Conservation (phyloP, 305 asterid species). For the Striga hermonthica region DNA sequence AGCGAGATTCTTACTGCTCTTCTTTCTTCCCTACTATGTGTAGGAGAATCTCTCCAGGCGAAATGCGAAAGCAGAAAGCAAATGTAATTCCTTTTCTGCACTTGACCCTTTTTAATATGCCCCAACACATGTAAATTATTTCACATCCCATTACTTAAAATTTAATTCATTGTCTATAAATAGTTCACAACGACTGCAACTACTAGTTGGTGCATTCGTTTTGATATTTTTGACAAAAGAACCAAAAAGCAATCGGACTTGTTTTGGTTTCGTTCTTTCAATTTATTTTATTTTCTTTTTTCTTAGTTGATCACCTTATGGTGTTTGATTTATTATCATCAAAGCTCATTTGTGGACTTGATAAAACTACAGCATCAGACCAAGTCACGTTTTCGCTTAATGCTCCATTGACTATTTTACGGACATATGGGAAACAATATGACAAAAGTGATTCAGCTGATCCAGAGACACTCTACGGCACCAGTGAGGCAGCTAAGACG, state of each 20-base stretch:
- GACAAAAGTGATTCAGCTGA: conserved; percentile 23
- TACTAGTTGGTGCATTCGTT: background rate
- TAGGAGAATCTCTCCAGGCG: conserved; percentile 53
- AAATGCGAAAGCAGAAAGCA: conserved; percentile 43
- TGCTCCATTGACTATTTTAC: conserved; percentile 35
- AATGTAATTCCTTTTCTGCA: conserved; percentile 43
- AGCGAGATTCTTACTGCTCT: conserved; percentile 16
- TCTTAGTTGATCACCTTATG: background rate
- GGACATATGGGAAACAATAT: conserved; percentile 40
- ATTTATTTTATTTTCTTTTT: too few species aligned
- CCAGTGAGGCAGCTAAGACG: conserved; percentile 28
- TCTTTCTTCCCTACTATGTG: conserved; percentile 14
- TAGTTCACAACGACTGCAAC: too few species aligned
- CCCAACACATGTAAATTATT: background rate
- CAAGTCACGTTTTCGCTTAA: conserved; percentile 49
- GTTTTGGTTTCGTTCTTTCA: background rate
- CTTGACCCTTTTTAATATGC: conserved; percentile 12
- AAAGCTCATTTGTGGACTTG: conserved; percentile 25
- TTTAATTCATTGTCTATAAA: too few species aligned
- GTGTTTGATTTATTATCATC: conserved; percentile 8
- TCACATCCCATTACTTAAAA: background rate
- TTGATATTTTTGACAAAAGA: conserved; percentile 5
- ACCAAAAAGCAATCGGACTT: background rate
- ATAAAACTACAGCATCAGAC: conserved; percentile 38
- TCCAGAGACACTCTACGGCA: background rate